A percentile compares a stretch with the other conserved stretches of the same genome.
These are phyloP conservation scores for Rhododendron ferrugineum DNA, from an alignment of 148 eudicot species.

Conservation along the genomic window DNA sequence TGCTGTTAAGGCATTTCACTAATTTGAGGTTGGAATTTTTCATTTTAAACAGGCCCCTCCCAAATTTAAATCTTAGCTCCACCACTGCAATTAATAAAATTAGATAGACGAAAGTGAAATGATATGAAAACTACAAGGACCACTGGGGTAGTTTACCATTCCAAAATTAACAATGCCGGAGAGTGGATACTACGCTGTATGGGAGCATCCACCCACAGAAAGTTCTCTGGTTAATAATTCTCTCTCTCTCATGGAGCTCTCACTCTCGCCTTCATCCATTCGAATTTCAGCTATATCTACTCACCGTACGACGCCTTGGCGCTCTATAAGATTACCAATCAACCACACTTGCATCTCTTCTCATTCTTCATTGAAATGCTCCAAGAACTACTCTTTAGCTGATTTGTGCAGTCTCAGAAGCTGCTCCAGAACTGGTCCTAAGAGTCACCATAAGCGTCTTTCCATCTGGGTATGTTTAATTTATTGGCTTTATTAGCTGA, in stretches of 20 bases:
- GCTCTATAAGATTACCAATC: conserved; percentile 8
- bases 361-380: conserved; percentile 9
- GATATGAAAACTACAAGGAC: neutral
- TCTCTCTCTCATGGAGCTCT: conserved; percentile 39
- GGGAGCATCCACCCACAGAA: neutral
- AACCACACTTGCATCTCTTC: conserved; percentile 9
- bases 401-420: conserved; percentile 7
- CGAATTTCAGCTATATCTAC: conserved; percentile 18
- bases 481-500: neutral
- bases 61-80: too few relatives aligned
- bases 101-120: neutral
- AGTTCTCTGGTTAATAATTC: neutral
- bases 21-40: too few relatives aligned
- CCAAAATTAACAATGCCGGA: neutral
- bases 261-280: conserved; percentile 25
- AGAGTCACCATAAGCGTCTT: conserved; percentile 13
- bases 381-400: conserved; percentile 9
- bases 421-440: conserved; percentile 13
- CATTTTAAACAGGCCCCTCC: too few relatives aligned
- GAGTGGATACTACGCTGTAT: neutral
- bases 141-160: neutral
- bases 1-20: too few relatives aligned
- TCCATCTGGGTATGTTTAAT: conserved; percentile 35
- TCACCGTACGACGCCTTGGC: neutral
- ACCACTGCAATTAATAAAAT: neutral